A percentile compares a stretch with the other conserved stretches of the same genome.
Conservation (phyloP, 2,329 filamentous ascomycete species). For the Epichloe aotearoae region DNA sequence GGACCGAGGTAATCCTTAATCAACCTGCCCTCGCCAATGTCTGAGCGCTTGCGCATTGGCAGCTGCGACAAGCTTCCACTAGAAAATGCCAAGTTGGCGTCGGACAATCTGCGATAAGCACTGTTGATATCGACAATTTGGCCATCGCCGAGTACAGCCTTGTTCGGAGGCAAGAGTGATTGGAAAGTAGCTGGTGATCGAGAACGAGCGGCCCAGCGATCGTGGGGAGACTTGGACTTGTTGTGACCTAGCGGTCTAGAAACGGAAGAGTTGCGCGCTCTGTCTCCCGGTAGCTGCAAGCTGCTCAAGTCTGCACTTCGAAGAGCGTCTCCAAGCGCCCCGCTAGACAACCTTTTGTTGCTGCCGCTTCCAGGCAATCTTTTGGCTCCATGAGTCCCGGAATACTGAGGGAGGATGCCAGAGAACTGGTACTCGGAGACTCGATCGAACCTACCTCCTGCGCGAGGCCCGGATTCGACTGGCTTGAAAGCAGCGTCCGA, state of each 20-base stretch:
- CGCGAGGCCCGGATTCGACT: constrained; percentile 28
- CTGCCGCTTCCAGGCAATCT: constrained; percentile 19
- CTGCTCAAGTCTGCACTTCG: constrained; percentile 36
- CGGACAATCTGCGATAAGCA: constrained; percentile 58
- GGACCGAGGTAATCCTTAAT: constrained; percentile 54
- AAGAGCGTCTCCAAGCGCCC: constrained; percentile 38
- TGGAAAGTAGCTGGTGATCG: constrained; percentile 21
- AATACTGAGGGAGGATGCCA: constrained; percentile 26
- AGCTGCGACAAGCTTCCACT: constrained; percentile 50
- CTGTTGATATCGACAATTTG: constrained; percentile 52
- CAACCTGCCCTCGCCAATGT: constrained; percentile 39
- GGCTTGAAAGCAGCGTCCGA: constrained; percentile 40
- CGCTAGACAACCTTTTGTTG: constrained; percentile 20
- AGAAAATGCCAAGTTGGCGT: constrained; percentile 53
- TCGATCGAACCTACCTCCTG: constrained; percentile 23
- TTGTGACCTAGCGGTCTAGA: constrained; percentile 21
- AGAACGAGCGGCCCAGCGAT: constrained; percentile 29
- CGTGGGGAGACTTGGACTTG: constrained; percentile 40
- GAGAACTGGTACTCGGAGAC: constrained; percentile 48
- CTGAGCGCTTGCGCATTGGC: constrained; percentile 39
- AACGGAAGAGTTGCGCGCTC: constrained; percentile 27
- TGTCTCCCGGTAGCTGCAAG: constrained; percentile 35
- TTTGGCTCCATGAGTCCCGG: constrained; percentile 17
- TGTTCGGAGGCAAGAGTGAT: constrained; percentile 16
- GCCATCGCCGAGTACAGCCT: constrained; percentile 44